Base-by-base conservation (phyloP, 495 filamentous ascomycete genomes). In the Rostrohypoxylon terebratum region DNA sequence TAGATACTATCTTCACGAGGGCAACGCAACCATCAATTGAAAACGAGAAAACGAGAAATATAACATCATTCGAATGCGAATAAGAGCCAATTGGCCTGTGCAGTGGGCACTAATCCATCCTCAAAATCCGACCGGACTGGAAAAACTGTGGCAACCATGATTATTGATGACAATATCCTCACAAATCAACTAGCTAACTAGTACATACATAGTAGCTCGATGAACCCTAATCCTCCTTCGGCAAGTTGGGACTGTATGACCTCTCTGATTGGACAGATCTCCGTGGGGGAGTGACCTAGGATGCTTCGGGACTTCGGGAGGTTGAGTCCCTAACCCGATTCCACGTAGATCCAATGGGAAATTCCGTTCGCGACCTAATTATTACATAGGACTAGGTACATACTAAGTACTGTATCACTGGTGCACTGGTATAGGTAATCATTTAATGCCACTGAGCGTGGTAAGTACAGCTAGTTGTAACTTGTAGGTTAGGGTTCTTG, bases 161-260 rank as follows among this genome's bases (percentile, higher is more conserved):
- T 68, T 73, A 69, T 65, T 69, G 70, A 73, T 73, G 64, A 73
- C 70, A 55, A 68, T 65, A 48, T 66, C 68, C 42, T 73, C 65
- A 73, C 70, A 59, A 73, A 73, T 64, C 70, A 73, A 31, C 36
- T 69, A 57, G 31, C n/a, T n/a, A n/a, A n/a, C n/a, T n/a, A n/a
- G n/a, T n/a, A n/a, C n/a, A n/a, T n/a, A n/a, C n/a, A n/a, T n/a
- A n/a, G n/a, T n/a, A n/a, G n/a, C 50, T 34, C 28, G 60, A 68
- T 60, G 55, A 11, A 38, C 28, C 50, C 50, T 69, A 70, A 31
- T 69, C 71, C 62, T 60, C 34, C 66, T 74, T 69, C 62, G 66
- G 66, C 51, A 69, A 66, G 61, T 65, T 66, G 59, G 58, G 59
- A 63, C 38, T 48, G 18, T 50, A 63, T 1, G 36, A 21, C 34